Percentiles rank a stretch among this genome's conserved stretches.
Conservation (phyloP, 2,329 filamentous ascomycete genomes). For the Fusarium nanum region DNA sequence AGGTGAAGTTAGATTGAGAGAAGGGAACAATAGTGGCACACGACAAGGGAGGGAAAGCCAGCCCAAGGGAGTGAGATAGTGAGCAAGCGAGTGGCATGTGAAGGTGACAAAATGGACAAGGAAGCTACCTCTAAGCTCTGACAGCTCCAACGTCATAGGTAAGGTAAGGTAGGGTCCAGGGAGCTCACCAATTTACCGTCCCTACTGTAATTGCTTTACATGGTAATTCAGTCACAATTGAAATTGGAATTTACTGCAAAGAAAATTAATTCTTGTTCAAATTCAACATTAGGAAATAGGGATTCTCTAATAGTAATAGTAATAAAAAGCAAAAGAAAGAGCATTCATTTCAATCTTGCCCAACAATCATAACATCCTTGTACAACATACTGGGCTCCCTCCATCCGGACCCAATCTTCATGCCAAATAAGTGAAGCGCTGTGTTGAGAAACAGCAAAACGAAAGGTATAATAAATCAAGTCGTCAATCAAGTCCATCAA, state of each 20-base stretch:
- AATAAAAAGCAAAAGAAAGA: constrained; percentile 18
- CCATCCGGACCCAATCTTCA: constrained; percentile 29
- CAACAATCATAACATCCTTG: constrained; percentile 32
- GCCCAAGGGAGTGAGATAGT: constrained; percentile 10
- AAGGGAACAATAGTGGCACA: constrained; percentile 2
- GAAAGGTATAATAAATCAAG: constrained; percentile 33
- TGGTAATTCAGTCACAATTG: background rate
- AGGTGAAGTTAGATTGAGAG: constrained; percentile 14
- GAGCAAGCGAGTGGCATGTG: constrained; percentile 37
- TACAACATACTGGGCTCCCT: background rate
- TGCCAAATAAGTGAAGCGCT: constrained; percentile 25
- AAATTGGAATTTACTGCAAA: background rate
- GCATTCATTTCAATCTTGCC: constrained; percentile 37
- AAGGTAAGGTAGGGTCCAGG: background rate
- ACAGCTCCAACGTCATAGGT: constrained; percentile 40
- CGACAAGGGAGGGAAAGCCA: constrained; percentile 12
- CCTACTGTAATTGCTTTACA: background rate
- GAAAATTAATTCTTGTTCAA: background rate
- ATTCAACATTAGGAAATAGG: constrained; percentile 5
- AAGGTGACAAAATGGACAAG: constrained; percentile 19
- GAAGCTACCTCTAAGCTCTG: constrained; percentile 18
- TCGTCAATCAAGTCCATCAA: constrained; percentile 26
- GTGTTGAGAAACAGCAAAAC: constrained; percentile 20
- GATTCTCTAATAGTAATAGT: constrained; percentile 11
- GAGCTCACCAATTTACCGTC: background rate